Base-by-base conservation (phyloP, 208 protist genomes). In the Phytomonas sp. region DNA sequence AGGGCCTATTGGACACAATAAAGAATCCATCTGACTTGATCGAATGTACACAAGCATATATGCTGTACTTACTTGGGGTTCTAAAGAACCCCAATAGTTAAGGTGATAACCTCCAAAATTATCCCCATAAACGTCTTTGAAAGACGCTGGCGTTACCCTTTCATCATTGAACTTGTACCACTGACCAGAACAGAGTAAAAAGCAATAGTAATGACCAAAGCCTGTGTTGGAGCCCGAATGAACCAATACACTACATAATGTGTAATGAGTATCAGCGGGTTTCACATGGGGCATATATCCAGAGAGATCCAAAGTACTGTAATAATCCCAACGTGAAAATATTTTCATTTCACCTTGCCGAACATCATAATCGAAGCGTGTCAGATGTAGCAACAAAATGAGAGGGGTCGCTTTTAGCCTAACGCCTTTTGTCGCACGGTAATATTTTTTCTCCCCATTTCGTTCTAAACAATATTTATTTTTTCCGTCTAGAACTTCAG, bases 91-190 rank as follows among this genome's bases (percentile, higher is more conserved):
- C 88, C 91, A 95, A 76, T 91, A 94, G 78, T 95, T 95, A 6
- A 86, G 67, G 56, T 72, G 80, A 67, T 76, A 91, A 34, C 91
- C 91, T 61, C 91, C 91, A 76, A 95, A 94, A 70, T 95, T 95
- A 45, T 83, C 76, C 30, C 88, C 91, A 78, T 93, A 95, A 60
- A 95, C 92, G 23, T 94, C 80, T 63, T 83, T 79, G 74, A 94
- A 71, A 60, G 83, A 84, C 8, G 91, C 91, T 42, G 74, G 78
- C 5, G 87, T 86, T 10, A 97, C 93, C 0, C 74, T 77, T 66
- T 91, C 90, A 69, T 97, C 93, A 80, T 97, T 92, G 71, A 97
- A 96, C 68, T 94, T 94, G 73, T 92, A 96, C 91, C 93, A 97
- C 30, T 34, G 29, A 30, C 81, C 84, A 23, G 71, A 84, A 60